Evolutionary conservation across 2,329 filamentous ascomycete species (phyloP), one percentile per base, ranked within the genome.

Genomic region (Aspergillus sojae): DNA sequence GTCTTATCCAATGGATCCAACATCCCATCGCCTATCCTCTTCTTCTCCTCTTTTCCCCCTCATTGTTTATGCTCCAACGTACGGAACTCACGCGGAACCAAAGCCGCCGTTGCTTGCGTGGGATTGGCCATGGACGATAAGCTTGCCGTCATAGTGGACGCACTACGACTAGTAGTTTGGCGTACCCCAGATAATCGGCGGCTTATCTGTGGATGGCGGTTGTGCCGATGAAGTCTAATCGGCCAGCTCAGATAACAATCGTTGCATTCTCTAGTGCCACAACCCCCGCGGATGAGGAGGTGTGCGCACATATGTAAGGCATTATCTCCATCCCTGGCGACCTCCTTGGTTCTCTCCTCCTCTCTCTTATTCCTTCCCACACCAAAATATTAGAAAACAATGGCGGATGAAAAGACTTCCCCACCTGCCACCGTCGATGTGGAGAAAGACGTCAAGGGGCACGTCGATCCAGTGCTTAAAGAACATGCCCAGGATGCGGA

Each of bases 401-500:
- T 70, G 60, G 62, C 65, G 21, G 78, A 36, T 78, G 84, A 72
- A 81, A 83, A 41, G 78, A 77, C 81, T 12, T 23, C 58, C 28
- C 39, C 26, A n/a, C 61, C 28, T 9, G 21, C 62, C 28, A 54
- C 59, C 7, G 62, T 70, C n/a, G 69, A 74, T 39, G 53, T 71
- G 9, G 72, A 72, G 58, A 68, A 57, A 9, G 58, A 48, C 43
- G 57, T 50, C 23, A 46, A 36, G 28, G 69, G 67, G 46, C 57
- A 70, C 54, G 53, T 71, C 39, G 72, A 76, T 53, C 67, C 71
- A n/a, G 78, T 72, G 7, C 74, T 84, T 39, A 71, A 83, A 60
- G 80, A 85, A 68, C 85, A 86, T 68, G 80, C 83, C 2, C 81
- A 85, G 60, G 85, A 88, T 81, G 86, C 82, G 32, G 86, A 89